Evolutionary conservation across 495 filamentous ascomycete genomes (phyloP).

Genomic region (Acidomyces sp.): DNA sequence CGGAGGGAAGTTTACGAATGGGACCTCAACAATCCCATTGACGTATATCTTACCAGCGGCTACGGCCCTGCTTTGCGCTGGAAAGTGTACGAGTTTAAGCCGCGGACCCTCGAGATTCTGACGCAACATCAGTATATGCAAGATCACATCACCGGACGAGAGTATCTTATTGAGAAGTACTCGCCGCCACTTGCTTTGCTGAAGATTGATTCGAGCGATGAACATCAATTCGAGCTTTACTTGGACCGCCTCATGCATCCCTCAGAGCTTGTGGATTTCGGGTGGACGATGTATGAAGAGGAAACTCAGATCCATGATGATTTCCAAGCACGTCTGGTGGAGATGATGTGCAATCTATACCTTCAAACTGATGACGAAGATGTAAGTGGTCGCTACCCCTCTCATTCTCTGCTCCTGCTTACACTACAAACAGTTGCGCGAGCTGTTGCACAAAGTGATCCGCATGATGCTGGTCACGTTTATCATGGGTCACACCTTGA

Average conservation of each 20-base stretch:
- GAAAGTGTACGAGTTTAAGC: conserved; percentile 28
- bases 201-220: conserved; percentile 25
- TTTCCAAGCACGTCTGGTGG: conserved; percentile 25
- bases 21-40: conserved; percentile 8
- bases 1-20: conserved; percentile 20
- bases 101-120: conserved; percentile 20
- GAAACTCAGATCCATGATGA: conserved; percentile 23
- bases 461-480: conserved; percentile 29
- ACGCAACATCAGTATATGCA: conserved; percentile 25
- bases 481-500: conserved; percentile 30
- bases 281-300: conserved; percentile 22
- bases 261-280: conserved; percentile 17
- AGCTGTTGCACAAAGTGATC: conserved; percentile 24
- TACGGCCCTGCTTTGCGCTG: conserved; percentile 17
- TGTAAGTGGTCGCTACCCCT: conserved; percentile 11
- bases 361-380: conserved; percentile 20
- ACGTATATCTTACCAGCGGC: conserved; percentile 16
- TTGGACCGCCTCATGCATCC: conserved; percentile 15
- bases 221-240: conserved; percentile 24
- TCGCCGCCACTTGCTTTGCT: conserved; percentile 29
- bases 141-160: conserved; percentile 14
- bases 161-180: conserved; percentile 10
- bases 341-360: conserved; percentile 23
- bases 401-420: neutral
- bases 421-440: conserved; percentile 7